phyloP scores from a whole-genome alignment of 768 basidiomycete genomes.

The Kondoa malvinella region DNA sequence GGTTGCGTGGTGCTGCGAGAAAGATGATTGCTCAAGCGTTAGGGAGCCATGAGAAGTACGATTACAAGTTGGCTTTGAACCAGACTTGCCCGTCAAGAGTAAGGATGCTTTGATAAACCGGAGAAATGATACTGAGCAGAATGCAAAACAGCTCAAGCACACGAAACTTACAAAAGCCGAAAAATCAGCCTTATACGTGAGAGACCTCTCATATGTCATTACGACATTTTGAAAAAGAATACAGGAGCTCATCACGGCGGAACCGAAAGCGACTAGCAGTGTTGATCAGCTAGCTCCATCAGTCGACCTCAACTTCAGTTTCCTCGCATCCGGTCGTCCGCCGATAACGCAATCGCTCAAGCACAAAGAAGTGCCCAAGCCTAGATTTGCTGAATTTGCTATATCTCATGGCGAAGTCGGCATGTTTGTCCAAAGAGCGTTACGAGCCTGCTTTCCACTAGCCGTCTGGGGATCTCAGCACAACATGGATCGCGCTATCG shows the following conservation, averaged over 20 bases:
- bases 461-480: conserved; percentile 54
- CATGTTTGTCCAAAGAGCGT: conserved; percentile 45
- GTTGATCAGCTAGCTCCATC: not conserved
- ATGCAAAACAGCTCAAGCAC: not conserved
- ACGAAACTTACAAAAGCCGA: not conserved
- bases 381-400: conserved; percentile 15
- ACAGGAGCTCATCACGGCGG: not conserved
- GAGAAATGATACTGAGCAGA: not conserved
- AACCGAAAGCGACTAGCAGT: not conserved
- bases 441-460: conserved; percentile 42
- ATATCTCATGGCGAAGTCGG: not conserved
- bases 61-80: not conserved
- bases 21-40: conserved; percentile 48
- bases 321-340: not conserved
- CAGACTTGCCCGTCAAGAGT: not conserved
- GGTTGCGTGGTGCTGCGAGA: conserved; percentile 44
- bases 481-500: conserved; percentile 46
- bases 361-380: not conserved
- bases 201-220: conserved; percentile 42
- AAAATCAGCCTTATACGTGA: conserved; percentile 52
- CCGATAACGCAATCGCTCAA: not conserved
- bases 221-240: not conserved
- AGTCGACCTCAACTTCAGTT: not conserved
- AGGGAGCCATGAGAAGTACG: conserved; percentile 32
- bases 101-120: not conserved